Evolutionary conservation across 2,329 filamentous ascomycete species (phyloP), one percentile per base, ranked within the genome.

Genomic region (Chrysoporthe deuterocubensis): DNA sequence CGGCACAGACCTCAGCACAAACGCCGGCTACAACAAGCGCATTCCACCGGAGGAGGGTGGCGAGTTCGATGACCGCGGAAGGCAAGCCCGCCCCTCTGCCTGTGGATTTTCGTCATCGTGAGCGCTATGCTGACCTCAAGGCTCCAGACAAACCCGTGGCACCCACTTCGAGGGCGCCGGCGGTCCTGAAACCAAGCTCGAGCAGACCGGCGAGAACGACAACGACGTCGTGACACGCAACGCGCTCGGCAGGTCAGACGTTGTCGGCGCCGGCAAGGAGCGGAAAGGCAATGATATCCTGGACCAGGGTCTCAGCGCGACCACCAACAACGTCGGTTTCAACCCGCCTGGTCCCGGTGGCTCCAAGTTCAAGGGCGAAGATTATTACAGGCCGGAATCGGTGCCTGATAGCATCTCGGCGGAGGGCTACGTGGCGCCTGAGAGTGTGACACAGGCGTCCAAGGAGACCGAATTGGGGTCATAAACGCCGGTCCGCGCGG

Each of bases 21-120:
- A 81, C 71, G 74, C 74, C 21, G 73, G 82, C 26, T 83, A 80
- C 76, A 79, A 83, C 75, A 81, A 79, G 75, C 78, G 79, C 9
- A 83, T 84, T 40, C 81, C 81, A 18, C 78, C 78, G 2, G 78
- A 79, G 67, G 82, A 84, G 73, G 82, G 82, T 40, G 82, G 82
- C 18, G 76, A 77, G 7, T 69, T 81, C 0, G 82, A 84, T 65
- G 78, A 80, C 48, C 79, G 76, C 18, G 82, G 82, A 69, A 77
- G 81, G 83, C 83, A 78, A 71, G 79, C 46, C 9, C 26, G 18
- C 6, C 18, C 16, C 11, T 43, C 32, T 60, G 0, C 13, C 2
- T 16, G 4, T 40, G 37, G 1, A 5, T 34, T 26, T 21, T n/a
- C 5, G 9, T n/a, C 18, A 4, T 14, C 14, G 50, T 6, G 11